Evolutionary conservation across 371 early-diverging fungal genomes (phyloP).

Genomic region (Syncephalis plumigaleata): DNA sequence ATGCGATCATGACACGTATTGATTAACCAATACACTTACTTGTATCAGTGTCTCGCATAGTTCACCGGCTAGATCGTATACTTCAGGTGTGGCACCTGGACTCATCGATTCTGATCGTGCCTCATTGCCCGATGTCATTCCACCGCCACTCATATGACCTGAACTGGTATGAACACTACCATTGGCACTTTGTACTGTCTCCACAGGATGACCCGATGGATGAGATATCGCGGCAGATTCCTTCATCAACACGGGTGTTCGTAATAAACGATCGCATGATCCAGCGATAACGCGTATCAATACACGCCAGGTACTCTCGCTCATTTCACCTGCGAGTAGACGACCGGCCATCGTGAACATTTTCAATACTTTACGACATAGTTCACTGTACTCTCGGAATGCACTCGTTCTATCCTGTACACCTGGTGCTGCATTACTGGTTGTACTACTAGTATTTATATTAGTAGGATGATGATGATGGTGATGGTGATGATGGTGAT

Average conservation of each 20-base stretch:
- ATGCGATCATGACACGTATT: too few relatives aligned
- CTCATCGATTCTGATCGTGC: slow-evolving; percentile 8
- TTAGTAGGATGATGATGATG: too few relatives aligned
- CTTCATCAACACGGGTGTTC: slow-evolving; percentile 22
- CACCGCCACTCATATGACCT: neutral
- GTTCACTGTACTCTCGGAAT: slow-evolving; percentile 37
- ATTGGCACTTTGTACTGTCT: too few relatives aligned
- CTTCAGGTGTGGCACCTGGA: slow-evolving; percentile 14
- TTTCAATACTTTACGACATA: slow-evolving; percentile 53
- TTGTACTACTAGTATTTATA: too few relatives aligned
- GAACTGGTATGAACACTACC: too few relatives aligned
- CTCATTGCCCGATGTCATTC: neutral
- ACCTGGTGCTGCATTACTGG: too few relatives aligned
- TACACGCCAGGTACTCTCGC: slow-evolving; percentile 55
- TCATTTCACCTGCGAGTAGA: slow-evolving; percentile 27
- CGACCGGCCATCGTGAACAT: slow-evolving; percentile 43
- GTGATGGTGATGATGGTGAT: too few relatives aligned
- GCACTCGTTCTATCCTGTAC: too few relatives aligned
- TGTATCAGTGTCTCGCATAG: slow-evolving; percentile 48
- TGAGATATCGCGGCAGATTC: neutral
- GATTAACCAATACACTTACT: too few relatives aligned
- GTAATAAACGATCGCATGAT: slow-evolving; percentile 43
- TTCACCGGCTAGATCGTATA: slow-evolving; percentile 45
- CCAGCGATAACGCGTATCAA: slow-evolving; percentile 56
- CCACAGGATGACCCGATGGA: too few relatives aligned